Evolutionary conservation across 2,329 filamentous ascomycete genomes (phyloP).

Genomic region (Cadophora sp.): DNA sequence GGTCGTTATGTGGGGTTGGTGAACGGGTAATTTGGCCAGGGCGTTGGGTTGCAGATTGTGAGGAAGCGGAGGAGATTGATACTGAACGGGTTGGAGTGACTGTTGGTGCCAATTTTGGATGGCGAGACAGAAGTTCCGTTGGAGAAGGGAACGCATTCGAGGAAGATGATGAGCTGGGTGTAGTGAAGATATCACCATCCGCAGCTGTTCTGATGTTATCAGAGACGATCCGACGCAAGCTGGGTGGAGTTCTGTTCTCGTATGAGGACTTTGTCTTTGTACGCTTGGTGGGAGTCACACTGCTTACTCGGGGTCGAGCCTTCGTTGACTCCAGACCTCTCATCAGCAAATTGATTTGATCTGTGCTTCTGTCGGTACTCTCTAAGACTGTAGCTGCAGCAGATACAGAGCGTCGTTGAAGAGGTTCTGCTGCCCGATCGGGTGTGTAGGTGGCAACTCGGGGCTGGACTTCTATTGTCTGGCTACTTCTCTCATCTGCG

Average conservation of each 20-base stretch:
- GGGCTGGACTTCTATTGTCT: not conserved
- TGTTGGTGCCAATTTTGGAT: not conserved
- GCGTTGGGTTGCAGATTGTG: not conserved
- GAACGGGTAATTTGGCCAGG: not conserved
- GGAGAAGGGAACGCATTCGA: not conserved
- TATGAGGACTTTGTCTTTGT: not conserved
- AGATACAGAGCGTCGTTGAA: not conserved
- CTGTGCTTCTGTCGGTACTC: not conserved
- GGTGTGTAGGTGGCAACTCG: not conserved
- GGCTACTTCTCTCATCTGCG: not conserved
- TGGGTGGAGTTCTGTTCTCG: not conserved
- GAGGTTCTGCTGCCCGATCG: not conserved
- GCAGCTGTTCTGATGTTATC: not conserved
- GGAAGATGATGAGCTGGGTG: not conserved
- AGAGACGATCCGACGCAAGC: not conserved
- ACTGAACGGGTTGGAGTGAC: not conserved
- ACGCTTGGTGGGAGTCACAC: slow-evolving; percentile 7
- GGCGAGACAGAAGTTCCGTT: not conserved
- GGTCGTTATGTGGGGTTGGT: not conserved
- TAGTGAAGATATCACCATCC: not conserved
- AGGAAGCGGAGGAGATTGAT: no score
- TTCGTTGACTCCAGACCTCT: not conserved
- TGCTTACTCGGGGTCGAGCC: not conserved
- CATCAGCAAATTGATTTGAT: not conserved
- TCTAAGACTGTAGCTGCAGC: not conserved